A percentile compares a stretch with the other conserved stretches of the same genome.
Evolutionary conservation across 202 grass and related monocot species (phyloP).

Genomic region (Bolboschoenoplectus hybrid): DNA sequence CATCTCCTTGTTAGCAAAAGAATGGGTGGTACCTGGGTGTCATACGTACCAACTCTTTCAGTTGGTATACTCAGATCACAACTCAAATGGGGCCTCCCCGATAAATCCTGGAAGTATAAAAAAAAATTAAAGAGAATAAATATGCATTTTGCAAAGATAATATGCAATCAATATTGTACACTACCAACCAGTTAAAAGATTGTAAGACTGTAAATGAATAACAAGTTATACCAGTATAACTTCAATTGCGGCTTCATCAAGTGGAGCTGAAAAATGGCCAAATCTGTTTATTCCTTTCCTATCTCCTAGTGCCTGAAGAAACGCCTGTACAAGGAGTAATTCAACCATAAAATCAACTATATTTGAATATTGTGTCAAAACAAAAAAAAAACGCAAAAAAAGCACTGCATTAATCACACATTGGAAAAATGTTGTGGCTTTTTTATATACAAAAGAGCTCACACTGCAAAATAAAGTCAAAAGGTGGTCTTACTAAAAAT

Average conservation of each 20-base stretch:
- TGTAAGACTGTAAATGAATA: not conserved
- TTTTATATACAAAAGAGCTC: not conserved
- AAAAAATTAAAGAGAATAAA: not conserved
- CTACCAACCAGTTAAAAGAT: not conserved
- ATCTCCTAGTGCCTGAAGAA: constrained; percentile 96
- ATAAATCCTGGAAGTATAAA: constrained; percentile 71
- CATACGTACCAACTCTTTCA: constrained; percentile 73
- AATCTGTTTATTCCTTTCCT: constrained; percentile 86
- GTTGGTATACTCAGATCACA: constrained; percentile 77
- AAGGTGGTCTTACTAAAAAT: not conserved
- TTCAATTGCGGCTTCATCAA: constrained; percentile 91
- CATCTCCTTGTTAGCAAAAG: constrained; percentile 30
- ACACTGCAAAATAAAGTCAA: not conserved
- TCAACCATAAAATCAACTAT: not conserved
- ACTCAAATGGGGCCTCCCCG: constrained; percentile 91
- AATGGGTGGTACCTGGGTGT: constrained; percentile 63
- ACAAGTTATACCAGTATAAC: constrained; percentile 77
- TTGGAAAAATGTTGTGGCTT: not conserved
- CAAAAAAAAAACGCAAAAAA: not conserved
- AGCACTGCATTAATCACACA: not conserved
- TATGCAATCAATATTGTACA: constrained; percentile 6
- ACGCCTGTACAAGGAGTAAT: constrained; percentile 46
- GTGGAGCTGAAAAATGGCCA: constrained; percentile 87
- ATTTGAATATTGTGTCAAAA: not conserved
- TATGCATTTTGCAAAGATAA: not conserved